Evolutionary conservation across 495 filamentous ascomycete species (phyloP).

Genomic region (Entonaema liquescens): DNA sequence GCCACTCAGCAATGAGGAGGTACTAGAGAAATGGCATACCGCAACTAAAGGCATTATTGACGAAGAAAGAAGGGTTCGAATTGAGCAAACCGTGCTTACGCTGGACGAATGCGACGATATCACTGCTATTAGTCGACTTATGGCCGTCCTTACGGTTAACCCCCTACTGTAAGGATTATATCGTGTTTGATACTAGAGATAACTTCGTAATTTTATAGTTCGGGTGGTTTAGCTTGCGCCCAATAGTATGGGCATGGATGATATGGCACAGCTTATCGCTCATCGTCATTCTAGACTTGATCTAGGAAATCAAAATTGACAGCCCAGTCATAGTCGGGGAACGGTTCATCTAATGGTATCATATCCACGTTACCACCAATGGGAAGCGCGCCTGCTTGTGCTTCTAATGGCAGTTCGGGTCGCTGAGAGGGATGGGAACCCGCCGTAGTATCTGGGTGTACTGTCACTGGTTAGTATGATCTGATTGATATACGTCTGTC

Average conservation of each 20-base stretch:
- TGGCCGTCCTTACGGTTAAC: background rate
- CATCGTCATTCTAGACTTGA: background rate
- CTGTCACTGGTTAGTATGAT: background rate
- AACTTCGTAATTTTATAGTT: background rate
- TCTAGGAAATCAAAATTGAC: background rate
- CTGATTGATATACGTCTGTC: background rate
- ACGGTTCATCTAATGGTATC: background rate
- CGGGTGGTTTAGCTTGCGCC: background rate
- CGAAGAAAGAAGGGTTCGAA: background rate
- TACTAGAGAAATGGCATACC: background rate
- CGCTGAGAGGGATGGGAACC: background rate
- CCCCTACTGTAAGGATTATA: background rate
- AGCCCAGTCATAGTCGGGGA: conserved; percentile 1
- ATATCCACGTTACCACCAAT: background rate
- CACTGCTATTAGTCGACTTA: background rate
- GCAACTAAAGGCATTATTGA: background rate
- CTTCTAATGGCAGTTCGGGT: background rate
- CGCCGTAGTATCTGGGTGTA: background rate
- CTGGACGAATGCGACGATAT: background rate
- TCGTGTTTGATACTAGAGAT: too few species aligned
- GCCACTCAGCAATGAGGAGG: background rate
- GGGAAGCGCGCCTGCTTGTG: background rate
- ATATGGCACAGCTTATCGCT: too few species aligned
- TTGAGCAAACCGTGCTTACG: background rate
- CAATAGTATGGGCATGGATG: background rate